A percentile compares a stretch with the other conserved stretches of the same genome.
Evolutionary conservation across 768 basidiomycete genomes (phyloP).

Genomic region (Boletus rubropictus): DNA sequence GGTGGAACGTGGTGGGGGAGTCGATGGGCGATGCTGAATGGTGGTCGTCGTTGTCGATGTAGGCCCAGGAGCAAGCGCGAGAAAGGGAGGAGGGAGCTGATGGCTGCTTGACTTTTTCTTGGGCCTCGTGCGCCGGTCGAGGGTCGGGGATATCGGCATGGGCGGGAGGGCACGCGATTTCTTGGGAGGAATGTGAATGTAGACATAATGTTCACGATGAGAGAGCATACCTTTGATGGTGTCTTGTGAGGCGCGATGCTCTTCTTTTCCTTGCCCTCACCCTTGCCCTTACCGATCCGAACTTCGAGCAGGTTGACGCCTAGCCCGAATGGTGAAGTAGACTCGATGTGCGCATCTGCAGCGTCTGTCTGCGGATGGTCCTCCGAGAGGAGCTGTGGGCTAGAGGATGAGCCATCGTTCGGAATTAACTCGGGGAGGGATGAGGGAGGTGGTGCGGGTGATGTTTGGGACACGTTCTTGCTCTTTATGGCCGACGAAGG

Average conservation of each 20-base stretch:
- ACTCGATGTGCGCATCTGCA: conserved; percentile 13
- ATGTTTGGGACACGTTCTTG: conserved; percentile 21
- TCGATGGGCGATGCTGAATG: conserved; percentile 17
- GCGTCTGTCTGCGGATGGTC: conserved; percentile 19
- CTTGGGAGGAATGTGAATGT: conserved; percentile 19
- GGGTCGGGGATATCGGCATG: conserved; percentile 44
- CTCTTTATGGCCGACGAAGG: conserved; percentile 23
- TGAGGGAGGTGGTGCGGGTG: conserved; percentile 31
- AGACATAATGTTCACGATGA: not conserved
- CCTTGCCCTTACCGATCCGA: conserved; percentile 12
- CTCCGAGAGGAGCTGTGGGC: conserved; percentile 42
- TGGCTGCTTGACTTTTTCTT: conserved; percentile 19
- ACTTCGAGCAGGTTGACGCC: conserved; percentile 6
- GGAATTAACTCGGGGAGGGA: conserved; percentile 61
- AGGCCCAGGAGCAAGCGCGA: conserved; percentile 26
- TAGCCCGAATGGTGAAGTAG: conserved; percentile 14
- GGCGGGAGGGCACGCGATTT: conserved; percentile 36
- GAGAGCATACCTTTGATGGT: conserved; percentile 23
- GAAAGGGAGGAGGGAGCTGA: conserved; percentile 16
- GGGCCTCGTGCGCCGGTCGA: conserved; percentile 30
- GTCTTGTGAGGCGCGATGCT: conserved; percentile 18
- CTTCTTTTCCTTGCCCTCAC: conserved; percentile 19
- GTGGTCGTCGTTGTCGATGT: conserved; percentile 9
- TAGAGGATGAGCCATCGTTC: conserved; percentile 61
- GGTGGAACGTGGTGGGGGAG: conserved; percentile 37